Conservation (phyloP, 257 asterid genomes). For the Galeopsis tetrahit region DNA sequence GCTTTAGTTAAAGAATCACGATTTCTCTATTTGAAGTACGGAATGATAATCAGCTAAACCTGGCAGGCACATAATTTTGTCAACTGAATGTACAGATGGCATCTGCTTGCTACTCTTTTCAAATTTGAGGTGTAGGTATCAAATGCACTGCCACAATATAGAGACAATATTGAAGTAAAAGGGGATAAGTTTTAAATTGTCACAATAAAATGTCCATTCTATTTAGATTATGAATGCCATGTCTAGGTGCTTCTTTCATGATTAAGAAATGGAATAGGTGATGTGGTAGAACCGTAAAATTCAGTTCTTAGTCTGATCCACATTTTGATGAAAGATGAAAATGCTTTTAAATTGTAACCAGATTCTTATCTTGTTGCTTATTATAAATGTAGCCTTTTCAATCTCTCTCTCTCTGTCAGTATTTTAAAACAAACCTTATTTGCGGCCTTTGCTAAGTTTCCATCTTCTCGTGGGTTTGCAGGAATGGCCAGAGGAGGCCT, state of each 20-base stretch:
- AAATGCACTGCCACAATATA: not conserved
- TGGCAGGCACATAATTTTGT: not conserved
- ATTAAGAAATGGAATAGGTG: constrained; percentile 15
- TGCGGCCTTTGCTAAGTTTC: constrained; percentile 18
- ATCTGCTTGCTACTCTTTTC: not conserved
- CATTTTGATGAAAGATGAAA: constrained; percentile 1
- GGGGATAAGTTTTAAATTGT: constrained; percentile 3
- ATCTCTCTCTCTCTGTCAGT: not conserved
- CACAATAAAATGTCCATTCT: not conserved
- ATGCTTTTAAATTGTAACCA: not conserved
- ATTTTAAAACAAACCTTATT: not conserved
- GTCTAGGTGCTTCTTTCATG: not conserved
- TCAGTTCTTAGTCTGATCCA: not conserved
- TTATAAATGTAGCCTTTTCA: constrained; percentile 5
- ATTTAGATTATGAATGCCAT: not conserved
- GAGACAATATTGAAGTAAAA: constrained; percentile 11
- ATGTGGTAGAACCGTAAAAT: constrained; percentile 1
- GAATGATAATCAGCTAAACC: constrained; percentile 15
- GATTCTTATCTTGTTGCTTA: not conserved
- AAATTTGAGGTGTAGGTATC: constrained; percentile 14
- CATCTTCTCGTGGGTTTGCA: constrained; percentile 40
- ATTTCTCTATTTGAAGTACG: constrained; percentile 1
- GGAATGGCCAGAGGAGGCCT: constrained; percentile 98
- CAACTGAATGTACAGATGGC: constrained; percentile 5
- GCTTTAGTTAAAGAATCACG: not conserved